phyloP scores from a whole-genome alignment of 1,284 basidiomycete genomes.

The Cryptococcus sp. region DNA sequence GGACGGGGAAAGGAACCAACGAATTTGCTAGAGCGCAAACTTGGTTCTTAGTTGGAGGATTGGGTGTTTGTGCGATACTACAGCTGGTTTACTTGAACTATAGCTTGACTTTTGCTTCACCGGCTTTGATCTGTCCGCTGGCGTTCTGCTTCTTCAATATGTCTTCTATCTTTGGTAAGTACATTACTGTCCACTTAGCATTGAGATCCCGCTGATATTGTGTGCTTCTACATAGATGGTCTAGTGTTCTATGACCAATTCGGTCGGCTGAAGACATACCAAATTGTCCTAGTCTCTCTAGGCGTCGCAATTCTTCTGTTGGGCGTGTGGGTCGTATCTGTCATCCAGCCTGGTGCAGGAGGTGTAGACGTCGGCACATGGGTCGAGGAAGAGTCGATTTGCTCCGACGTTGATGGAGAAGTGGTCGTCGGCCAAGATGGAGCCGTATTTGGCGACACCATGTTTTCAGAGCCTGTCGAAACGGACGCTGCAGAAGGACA shows the following conservation, averaged over 20 bases:
- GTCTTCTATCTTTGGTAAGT: constrained; percentile 71
- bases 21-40: constrained; percentile 66
- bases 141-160: constrained; percentile 97
- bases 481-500: neutral
- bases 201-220: constrained; percentile 2
- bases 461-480: neutral
- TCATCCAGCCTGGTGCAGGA: constrained; percentile 49
- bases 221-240: constrained; percentile 52
- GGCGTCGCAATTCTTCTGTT: constrained; percentile 79
- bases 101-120: constrained; percentile 76
- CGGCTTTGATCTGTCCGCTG: constrained; percentile 87
- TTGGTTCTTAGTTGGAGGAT: constrained; percentile 46
- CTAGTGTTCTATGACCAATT: constrained; percentile 92
- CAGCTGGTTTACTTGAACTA: constrained; percentile 91
- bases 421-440: constrained; percentile 29
- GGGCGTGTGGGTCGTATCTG: constrained; percentile 83
- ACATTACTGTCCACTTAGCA: neutral
- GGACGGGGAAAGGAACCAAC: constrained; percentile 63
- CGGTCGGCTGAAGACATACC: constrained; percentile 65
- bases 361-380: constrained; percentile 53
- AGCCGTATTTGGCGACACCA: constrained; percentile 16
- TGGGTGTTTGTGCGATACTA: constrained; percentile 39
- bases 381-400: constrained; percentile 45
- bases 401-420: constrained; percentile 18
- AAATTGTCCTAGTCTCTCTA: constrained; percentile 72